phyloP scores from a whole-genome alignment of 1,139 yeast genomes.

The Yamadazyma kanchanaburiensis region DNA sequence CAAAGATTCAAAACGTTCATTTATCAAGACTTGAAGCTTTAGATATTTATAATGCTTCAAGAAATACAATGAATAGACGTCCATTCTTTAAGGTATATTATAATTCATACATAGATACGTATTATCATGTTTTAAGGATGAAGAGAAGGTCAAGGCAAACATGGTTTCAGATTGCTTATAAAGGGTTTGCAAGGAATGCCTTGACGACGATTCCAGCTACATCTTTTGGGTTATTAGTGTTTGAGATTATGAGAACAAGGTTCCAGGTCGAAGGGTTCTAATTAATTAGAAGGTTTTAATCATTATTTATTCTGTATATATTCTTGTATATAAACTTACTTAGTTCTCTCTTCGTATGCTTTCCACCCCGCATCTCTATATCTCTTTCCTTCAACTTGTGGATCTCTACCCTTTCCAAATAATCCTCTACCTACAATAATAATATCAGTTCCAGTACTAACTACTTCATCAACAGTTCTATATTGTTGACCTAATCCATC shows the following conservation, averaged over 20 bases:
- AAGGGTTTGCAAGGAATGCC: constrained; percentile 73
- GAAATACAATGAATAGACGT: constrained; percentile 15
- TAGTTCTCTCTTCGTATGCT: constrained; percentile 54
- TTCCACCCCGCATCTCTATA: constrained; percentile 94
- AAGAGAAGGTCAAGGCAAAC: constrained; percentile 51
- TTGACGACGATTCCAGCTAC: constrained; percentile 82
- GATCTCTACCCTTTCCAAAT: constrained; percentile 94
- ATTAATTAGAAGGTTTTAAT: not conserved
- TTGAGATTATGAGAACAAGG: constrained; percentile 73
- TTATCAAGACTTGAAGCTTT: constrained; percentile 74
- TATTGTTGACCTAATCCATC: constrained; percentile 96
- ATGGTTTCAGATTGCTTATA: constrained; percentile 69
- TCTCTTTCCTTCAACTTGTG: constrained; percentile 79
- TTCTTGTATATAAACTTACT: too few species aligned
- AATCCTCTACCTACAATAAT: constrained; percentile 97
- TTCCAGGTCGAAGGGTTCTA: constrained; percentile 9
- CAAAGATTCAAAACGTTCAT: constrained; percentile 77
- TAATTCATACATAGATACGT: constrained; percentile 72
- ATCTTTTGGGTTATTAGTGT: constrained; percentile 76
- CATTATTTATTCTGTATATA: too few species aligned
- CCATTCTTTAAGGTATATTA: constrained; percentile 53
- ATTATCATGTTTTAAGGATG: constrained; percentile 53
- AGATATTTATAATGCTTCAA: constrained; percentile 59
- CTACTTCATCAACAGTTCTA: constrained; percentile 83
- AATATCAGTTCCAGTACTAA: constrained; percentile 81